phyloP scores from a whole-genome alignment of 257 asterid genomes.

The Penstemon davidsonii region DNA sequence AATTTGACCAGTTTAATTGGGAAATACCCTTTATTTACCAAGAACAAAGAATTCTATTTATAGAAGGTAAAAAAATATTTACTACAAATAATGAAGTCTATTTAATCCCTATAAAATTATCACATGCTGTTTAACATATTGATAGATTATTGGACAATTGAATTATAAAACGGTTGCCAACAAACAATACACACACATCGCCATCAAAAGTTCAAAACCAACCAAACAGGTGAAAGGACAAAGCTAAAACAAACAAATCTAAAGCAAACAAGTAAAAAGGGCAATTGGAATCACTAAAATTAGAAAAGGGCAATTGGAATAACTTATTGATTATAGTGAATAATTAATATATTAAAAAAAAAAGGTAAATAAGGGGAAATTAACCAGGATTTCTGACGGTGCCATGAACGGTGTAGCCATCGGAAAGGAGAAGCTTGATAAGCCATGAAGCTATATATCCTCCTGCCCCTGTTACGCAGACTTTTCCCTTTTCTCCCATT shows the following conservation, averaged over 20 bases:
- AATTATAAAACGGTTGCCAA: too few relatives aligned
- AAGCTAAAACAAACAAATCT: neutral
- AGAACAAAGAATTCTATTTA: too few relatives aligned
- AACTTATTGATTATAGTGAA: neutral
- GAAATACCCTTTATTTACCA: too few relatives aligned
- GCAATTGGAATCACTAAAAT: neutral
- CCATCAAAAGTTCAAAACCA: neutral
- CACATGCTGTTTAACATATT: too few relatives aligned
- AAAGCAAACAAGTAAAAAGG: neutral
- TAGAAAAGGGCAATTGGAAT: neutral
- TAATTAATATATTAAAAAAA: neutral
- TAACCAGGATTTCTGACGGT: slow-evolving; percentile 73
- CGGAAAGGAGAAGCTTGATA: slow-evolving; percentile 68
- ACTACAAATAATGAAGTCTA: too few relatives aligned
- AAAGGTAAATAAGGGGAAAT: neutral
- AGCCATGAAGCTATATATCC: slow-evolving; percentile 79
- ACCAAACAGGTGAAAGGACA: neutral
- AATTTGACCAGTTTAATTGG: too few relatives aligned
- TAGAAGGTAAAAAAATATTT: too few relatives aligned
- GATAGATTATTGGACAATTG: too few relatives aligned
- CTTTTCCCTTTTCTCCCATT: slow-evolving; percentile 27
- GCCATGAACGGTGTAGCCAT: slow-evolving; percentile 59
- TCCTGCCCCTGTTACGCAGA: slow-evolving; percentile 85
- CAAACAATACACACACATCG: too few relatives aligned
- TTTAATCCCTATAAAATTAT: too few relatives aligned